Base-by-base conservation (phyloP, 2,329 filamentous ascomycete species). In the Aschersonia sp. region DNA sequence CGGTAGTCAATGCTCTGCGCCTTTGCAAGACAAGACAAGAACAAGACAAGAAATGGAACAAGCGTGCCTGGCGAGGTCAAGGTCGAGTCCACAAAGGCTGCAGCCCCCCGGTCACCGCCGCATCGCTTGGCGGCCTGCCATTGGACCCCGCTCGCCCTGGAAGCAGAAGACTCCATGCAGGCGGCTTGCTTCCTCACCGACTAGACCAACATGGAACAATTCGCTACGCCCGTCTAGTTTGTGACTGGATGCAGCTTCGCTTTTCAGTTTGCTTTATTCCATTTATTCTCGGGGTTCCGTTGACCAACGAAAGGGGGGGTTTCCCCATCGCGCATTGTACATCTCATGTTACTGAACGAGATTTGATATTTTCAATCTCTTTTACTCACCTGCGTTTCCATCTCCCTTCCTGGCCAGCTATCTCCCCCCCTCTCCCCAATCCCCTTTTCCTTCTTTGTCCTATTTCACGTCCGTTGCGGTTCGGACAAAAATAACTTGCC, bases 171-270 rank as follows among this genome's bases (percentile, higher is more conserved):
- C 7, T 38, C 35, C 35, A 38, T 38, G 35, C 35, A 38, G 35
- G 35, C 35, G 3, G 35, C 35, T 38, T 38, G 40, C 7, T 35
- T 38, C 30, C 49, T 53, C 51, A 53, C 53, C 53, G 53, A 54
- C 53, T 53, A 51, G 49, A 54, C 53, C 53, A 29, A 20, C 28
- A 45, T 44, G 35, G 40, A 46, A 32, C 44, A 38, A 43, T 42
- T 44, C 32, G 45, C 41, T 9, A 30, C 38, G 49, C 31, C 45
- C 38, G 31, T 43, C 47, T 45, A 12, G 35, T 9, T 38, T 12
- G 12, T 12, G 35, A 12, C 35, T 38, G 7, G 35, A 7, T 38
- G 7, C 35, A 38, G 7, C 35, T 38, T 38, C 35, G 35, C 35
- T 38, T 38, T 12, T 38, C 12, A 7, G 2, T 12, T 38, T 12